Percentiles rank a stretch among this genome's conserved stretches.
Evolutionary conservation across 1,284 basidiomycete species (phyloP).

Genomic region (Irpex sp.): DNA sequence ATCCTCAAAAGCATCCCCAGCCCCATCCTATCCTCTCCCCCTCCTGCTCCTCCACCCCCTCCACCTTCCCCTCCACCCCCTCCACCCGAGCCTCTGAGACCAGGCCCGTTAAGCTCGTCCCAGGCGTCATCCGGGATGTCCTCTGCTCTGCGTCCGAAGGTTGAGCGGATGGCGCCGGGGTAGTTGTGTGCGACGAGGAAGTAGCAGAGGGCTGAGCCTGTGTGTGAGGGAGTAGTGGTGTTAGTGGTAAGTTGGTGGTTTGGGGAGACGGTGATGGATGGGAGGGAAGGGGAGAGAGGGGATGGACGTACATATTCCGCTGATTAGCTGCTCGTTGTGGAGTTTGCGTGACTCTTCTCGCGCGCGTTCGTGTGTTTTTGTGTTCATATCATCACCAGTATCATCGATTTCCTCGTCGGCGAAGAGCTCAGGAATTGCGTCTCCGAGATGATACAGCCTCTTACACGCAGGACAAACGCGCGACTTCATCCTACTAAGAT

Average conservation of each 20-base stretch:
- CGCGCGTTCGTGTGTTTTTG: no score
- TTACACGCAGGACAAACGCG: slow-evolving; percentile 76
- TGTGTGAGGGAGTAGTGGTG: not conserved
- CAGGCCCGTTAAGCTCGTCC: slow-evolving; percentile 49
- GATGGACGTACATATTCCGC: slow-evolving; percentile 64
- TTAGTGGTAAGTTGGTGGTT: no score
- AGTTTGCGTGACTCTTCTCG: slow-evolving; percentile 37
- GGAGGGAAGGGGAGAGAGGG: not conserved
- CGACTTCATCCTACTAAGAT: slow-evolving; percentile 64
- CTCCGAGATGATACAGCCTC: slow-evolving; percentile 65
- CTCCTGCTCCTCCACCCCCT: not conserved
- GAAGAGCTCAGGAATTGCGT: slow-evolving; percentile 51
- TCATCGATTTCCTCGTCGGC: slow-evolving; percentile 15
- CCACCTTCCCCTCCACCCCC: no score
- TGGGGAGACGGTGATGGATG: not conserved
- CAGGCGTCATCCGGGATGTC: slow-evolving; percentile 67
- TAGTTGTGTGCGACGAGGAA: slow-evolving; percentile 65
- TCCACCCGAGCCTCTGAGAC: no score
- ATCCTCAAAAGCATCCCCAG: slow-evolving; percentile 71
- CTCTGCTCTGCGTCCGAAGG: slow-evolving; percentile 66
- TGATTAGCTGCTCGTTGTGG: slow-evolving; percentile 61
- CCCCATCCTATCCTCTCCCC: slow-evolving; percentile 35
- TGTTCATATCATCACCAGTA: slow-evolving; percentile 25
- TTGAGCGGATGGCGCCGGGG: slow-evolving; percentile 57
- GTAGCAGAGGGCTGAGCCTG: slow-evolving; percentile 75